Conservation (phyloP, 441 rosid genomes). For the Gossypium armourianum region DNA sequence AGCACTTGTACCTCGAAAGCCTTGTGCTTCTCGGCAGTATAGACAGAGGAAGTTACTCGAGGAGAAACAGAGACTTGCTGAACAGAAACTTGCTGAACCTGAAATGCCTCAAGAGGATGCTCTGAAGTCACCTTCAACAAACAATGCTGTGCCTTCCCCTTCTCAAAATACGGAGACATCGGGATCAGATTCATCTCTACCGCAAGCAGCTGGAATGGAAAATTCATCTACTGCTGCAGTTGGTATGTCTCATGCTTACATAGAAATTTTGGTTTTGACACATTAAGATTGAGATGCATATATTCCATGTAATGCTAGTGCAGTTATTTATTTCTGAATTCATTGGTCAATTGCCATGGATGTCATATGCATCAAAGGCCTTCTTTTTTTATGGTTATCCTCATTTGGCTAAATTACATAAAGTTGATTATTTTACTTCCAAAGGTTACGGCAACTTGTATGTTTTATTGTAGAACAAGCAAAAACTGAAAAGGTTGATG, state of each 20-base stretch:
- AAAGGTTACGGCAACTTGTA: slow-evolving; percentile 16
- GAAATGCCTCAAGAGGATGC: slow-evolving; percentile 36
- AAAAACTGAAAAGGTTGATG: slow-evolving; percentile 22
- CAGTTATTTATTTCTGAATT: not conserved
- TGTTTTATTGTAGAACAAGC: slow-evolving; percentile 29
- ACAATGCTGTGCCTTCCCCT: slow-evolving; percentile 34
- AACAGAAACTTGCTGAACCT: slow-evolving; percentile 33
- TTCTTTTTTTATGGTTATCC: slow-evolving; percentile 10
- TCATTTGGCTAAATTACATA: not conserved
- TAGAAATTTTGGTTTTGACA: not conserved
- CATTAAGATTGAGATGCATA: not conserved
- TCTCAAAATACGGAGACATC: slow-evolving; percentile 39
- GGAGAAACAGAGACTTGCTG: slow-evolving; percentile 47
- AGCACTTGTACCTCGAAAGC: slow-evolving; percentile 77
- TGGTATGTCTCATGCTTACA: slow-evolving; percentile 39
- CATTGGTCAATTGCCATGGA: not conserved
- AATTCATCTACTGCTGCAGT: slow-evolving; percentile 34
- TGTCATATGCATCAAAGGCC: not conserved
- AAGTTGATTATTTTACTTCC: slow-evolving; percentile 5
- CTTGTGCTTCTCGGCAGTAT: slow-evolving; percentile 90
- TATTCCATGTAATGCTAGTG: not conserved
- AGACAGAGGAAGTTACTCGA: slow-evolving; percentile 72
- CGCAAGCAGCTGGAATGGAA: slow-evolving; percentile 35
- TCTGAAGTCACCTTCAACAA: slow-evolving; percentile 25
- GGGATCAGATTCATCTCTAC: slow-evolving; percentile 37